Conservation (phyloP, 345 rosid species). For the Orychophragmus violaceus region DNA sequence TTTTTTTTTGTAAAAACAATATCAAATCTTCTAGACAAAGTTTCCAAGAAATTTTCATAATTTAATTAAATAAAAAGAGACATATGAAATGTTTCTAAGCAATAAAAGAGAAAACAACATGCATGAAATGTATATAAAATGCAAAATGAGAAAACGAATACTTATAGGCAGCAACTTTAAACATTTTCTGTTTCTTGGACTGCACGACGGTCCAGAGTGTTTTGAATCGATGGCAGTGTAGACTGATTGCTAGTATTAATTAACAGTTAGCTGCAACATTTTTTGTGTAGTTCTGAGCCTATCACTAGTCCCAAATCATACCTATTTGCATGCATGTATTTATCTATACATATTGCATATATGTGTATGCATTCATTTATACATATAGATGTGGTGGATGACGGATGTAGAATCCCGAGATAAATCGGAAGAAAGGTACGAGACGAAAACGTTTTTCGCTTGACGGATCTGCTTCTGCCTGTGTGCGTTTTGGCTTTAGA, state of each 20-base stretch:
- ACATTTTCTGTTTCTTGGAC: constrained; percentile 28
- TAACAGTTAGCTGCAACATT: constrained; percentile 30
- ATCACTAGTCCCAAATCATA: constrained; percentile 24
- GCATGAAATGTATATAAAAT: constrained; percentile 4
- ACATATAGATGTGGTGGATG: constrained; percentile 12
- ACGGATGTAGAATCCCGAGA: constrained; percentile 35
- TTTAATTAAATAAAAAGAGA: background rate
- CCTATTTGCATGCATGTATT: constrained; percentile 9
- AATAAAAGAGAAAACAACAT: background rate
- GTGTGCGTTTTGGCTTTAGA: constrained; percentile 22
- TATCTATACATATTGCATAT: background rate
- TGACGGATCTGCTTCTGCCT: constrained; percentile 26
- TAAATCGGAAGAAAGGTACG: constrained; percentile 32
- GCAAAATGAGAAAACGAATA: constrained; percentile 2
- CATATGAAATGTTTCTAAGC: background rate
- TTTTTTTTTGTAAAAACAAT: too few species aligned
- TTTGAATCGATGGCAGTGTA: constrained; percentile 26
- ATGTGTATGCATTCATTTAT: background rate
- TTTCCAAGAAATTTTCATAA: background rate
- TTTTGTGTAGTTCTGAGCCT: constrained; percentile 38
- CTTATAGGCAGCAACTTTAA: constrained; percentile 25
- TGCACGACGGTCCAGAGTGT: constrained; percentile 27
- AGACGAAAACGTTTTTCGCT: constrained; percentile 27
- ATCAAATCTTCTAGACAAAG: background rate
- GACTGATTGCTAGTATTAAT: constrained; percentile 28